Evolutionary conservation across 2,329 filamentous ascomycete genomes (phyloP).

Genomic region (Tolypocladium endophyticum): DNA sequence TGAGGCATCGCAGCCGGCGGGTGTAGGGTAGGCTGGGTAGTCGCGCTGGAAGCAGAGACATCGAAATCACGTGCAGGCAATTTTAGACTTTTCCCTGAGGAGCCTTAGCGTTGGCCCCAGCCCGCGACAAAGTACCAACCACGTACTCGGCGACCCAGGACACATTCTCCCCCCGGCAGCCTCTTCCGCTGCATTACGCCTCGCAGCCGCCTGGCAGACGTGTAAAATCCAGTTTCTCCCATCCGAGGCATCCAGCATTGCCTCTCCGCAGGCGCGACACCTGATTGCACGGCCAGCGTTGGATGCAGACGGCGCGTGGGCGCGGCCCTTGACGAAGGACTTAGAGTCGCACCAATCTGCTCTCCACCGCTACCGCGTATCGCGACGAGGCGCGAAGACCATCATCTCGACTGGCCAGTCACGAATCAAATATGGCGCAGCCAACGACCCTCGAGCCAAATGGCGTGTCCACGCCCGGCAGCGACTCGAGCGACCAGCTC

Average conservation of each 20-base stretch:
- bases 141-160: slow-evolving; percentile 20
- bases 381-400: slow-evolving; percentile 26
- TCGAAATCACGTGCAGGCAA: slow-evolving; percentile 19
- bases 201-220: slow-evolving; percentile 12
- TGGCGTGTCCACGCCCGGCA: slow-evolving; percentile 27
- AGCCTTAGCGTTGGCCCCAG: slow-evolving; percentile 16
- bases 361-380: slow-evolving; percentile 24
- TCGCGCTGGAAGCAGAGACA: background rate
- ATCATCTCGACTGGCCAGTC: slow-evolving; percentile 9
- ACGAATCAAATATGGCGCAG: slow-evolving; percentile 28
- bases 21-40: background rate
- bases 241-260: slow-evolving; percentile 3
- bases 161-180: slow-evolving; percentile 25
- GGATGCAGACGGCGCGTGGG: slow-evolving; percentile 19
- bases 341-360: slow-evolving; percentile 29
- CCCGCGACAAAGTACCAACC: slow-evolving; percentile 15
- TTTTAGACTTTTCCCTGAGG: slow-evolving; percentile 18
- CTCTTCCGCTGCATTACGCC: slow-evolving; percentile 17
- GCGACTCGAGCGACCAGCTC: slow-evolving; percentile 17
- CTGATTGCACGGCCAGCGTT: slow-evolving; percentile 19
- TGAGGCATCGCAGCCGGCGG: background rate
- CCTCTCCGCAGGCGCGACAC: slow-evolving; percentile 9
- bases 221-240: background rate
- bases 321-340: slow-evolving; percentile 24
- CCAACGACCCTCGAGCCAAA: slow-evolving; percentile 27